Evolutionary conservation across 2,329 filamentous ascomycete species (phyloP).

Genomic region (Botrytis sinoallii): DNA sequence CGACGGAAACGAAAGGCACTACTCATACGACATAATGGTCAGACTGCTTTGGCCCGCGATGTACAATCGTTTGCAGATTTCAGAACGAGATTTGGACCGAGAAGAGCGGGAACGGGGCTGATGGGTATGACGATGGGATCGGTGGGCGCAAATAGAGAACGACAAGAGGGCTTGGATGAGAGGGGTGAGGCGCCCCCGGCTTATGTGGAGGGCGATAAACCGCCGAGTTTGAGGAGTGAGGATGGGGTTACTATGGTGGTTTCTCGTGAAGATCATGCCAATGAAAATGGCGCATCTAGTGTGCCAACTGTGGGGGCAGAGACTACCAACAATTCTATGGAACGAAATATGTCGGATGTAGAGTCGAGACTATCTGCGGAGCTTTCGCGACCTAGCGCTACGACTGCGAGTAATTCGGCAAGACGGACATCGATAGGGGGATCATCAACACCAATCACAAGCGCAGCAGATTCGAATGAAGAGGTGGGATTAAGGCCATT

Average conservation of each 20-base stretch:
- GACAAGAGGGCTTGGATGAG: slow-evolving; percentile 60
- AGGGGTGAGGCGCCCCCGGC: slow-evolving; percentile 63
- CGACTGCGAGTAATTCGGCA: not conserved
- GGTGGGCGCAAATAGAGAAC: not conserved
- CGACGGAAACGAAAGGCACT: slow-evolving; percentile 33
- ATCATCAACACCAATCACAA: slow-evolving; percentile 1
- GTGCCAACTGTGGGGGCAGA: not conserved
- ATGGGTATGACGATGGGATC: slow-evolving; percentile 17
- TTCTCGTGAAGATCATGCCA: not conserved
- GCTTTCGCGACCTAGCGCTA: not conserved
- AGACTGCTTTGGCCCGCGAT: slow-evolving; percentile 37
- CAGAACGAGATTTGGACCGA: slow-evolving; percentile 23
- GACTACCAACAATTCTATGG: not conserved
- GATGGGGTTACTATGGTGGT: slow-evolving; percentile 7
- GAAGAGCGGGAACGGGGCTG: slow-evolving; percentile 14
- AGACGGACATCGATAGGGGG: not conserved
- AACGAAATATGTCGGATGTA: not conserved
- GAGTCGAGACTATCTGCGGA: slow-evolving; percentile 11
- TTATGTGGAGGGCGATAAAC: slow-evolving; percentile 43
- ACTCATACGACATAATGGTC: slow-evolving; percentile 23
- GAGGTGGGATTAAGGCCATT: slow-evolving; percentile 24
- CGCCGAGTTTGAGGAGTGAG: slow-evolving; percentile 29
- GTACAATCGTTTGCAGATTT: slow-evolving; percentile 28
- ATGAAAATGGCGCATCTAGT: not conserved
- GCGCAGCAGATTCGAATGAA: slow-evolving; percentile 1